Evolutionary conservation across 805 yeast species (phyloP), one percentile per base, ranked within the genome.

Genomic region (Candida hungchunana): DNA sequence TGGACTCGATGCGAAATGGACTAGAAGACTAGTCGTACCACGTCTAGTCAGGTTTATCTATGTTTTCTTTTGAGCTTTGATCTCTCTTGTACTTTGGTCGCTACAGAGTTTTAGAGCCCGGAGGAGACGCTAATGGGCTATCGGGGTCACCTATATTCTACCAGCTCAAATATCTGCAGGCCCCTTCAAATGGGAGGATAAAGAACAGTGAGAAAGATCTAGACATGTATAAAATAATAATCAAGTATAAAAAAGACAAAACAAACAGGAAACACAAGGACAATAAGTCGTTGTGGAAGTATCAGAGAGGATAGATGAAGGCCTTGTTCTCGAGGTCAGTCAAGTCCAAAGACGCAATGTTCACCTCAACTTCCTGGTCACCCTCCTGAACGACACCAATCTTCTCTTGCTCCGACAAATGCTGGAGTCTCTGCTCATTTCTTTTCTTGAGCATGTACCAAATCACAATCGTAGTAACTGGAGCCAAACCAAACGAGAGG

Each of bases 301-400:
- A n/a, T n/a, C n/a, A 20, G 8, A 25, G 15, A 10, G 79, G 78
- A 40, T 74, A 75, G 22, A 75, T 66, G 40, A 73, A 74, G 11
- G 62, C 50, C 42, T 63, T 57, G 50, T 74, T 73, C 47, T 74
- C 76, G 29, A 66, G 50, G 47, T 75, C 79, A 7, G 80, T 75
- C 32, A 71, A 43, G 47, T 73, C 79, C 28, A 73, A 50, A 17
- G 62, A 50, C 3, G 75, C 74, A 29, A 64, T 39, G 40, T 68
- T 58, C 13, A 59, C 53, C 21, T 65, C 63, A 9, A 57, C 55
- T n/a, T 51, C 56, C 18, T 52, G 46, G 13, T 60, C 60, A 14
- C 49, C 61, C 8, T 60, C 65, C 18, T 43, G 42, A 34, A 53
- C 41, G 27, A 58, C 49, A 32, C 63, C 59, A 25, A 60, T 53